phyloP scores from a whole-genome alignment of 2,329 filamentous ascomycete genomes.

The Decorospora gaudefroyi region DNA sequence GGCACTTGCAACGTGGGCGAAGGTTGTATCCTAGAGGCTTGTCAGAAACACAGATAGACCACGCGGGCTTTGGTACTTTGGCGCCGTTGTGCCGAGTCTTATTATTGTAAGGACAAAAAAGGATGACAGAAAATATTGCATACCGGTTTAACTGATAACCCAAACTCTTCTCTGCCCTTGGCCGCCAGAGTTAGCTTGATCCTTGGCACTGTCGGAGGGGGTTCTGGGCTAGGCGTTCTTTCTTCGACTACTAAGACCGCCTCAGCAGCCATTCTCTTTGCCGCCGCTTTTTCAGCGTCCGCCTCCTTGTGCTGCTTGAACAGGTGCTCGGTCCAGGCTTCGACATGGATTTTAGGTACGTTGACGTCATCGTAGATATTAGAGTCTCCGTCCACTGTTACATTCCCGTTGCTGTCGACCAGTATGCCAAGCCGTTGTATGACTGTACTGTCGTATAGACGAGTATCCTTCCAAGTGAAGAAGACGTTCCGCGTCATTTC shows the following conservation, averaged over 20 bases:
- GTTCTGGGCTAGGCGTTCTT: conserved; percentile 24
- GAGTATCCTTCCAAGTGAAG: conserved; percentile 76
- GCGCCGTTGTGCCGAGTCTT: too few species aligned
- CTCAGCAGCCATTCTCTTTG: conserved; percentile 48
- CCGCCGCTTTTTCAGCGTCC: conserved; percentile 33
- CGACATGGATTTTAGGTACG: conserved; percentile 66
- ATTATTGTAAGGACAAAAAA: too few species aligned
- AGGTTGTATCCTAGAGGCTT: conserved; percentile 32
- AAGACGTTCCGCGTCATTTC: conserved; percentile 63
- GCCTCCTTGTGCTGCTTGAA: conserved; percentile 58
- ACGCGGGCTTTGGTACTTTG: neutral
- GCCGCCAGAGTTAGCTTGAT: conserved; percentile 58
- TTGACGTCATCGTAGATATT: conserved; percentile 58
- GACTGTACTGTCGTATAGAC: conserved; percentile 76
- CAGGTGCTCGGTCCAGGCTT: conserved; percentile 73
- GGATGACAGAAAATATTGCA: conserved; percentile 23
- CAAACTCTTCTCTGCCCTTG: conserved; percentile 57
- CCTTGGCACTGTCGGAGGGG: conserved; percentile 28
- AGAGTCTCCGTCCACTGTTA: conserved; percentile 47
- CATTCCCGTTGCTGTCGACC: conserved; percentile 48
- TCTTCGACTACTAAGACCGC: conserved; percentile 21
- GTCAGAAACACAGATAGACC: conserved; percentile 14
- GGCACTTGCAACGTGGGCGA: conserved; percentile 38
- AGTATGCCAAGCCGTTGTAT: conserved; percentile 54
- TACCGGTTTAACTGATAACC: conserved; percentile 56